Conservation (phyloP, 75 land plant genomes). For the Cunninghamia lanceolata region DNA sequence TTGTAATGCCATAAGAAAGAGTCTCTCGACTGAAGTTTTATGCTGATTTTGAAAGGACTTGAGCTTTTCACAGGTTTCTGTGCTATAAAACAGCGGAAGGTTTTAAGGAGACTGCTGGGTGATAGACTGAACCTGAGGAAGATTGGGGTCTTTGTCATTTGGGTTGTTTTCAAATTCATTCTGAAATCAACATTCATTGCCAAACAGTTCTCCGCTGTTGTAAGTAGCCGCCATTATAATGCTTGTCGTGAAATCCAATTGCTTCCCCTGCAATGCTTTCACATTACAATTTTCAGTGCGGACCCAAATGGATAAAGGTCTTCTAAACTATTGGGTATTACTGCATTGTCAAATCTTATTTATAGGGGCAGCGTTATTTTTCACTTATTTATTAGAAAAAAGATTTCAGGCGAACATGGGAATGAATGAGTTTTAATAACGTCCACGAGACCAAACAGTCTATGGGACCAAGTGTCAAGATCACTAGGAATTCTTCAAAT, state of each 20-base stretch:
- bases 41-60: background rate
- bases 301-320: background rate
- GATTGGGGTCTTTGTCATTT: background rate
- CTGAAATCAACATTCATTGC: background rate
- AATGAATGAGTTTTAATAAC: too few relatives aligned
- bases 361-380: background rate
- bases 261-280: background rate
- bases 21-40: background rate
- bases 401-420: too few relatives aligned
- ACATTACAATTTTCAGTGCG: background rate
- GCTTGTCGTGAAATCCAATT: background rate
- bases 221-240: background rate
- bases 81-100: background rate
- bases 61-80: background rate
- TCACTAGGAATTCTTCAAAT: too few relatives aligned
- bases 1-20: background rate
- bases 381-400: too few relatives aligned
- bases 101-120: background rate
- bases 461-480: too few relatives aligned
- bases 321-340: background rate
- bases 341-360: background rate
- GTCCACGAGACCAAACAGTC: too few relatives aligned
- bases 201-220: background rate
- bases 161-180: background rate
- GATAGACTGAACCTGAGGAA: background rate